Percentiles rank a stretch among this genome's conserved stretches.
Evolutionary conservation across 306 rosid species (phyloP).

Genomic region (Amphicarpaea edgeworthii): DNA sequence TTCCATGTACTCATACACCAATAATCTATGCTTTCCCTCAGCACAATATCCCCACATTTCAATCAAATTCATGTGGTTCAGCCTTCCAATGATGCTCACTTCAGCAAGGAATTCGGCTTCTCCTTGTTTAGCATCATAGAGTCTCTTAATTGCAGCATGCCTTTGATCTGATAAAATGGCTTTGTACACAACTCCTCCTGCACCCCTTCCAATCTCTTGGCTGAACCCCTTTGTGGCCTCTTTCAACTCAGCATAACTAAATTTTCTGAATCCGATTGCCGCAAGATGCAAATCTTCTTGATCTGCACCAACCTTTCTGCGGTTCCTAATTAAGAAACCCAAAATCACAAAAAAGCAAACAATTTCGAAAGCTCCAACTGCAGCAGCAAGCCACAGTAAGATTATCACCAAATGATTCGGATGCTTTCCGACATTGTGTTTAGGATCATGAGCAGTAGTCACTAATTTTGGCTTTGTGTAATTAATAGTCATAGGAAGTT

Average conservation of each 20-base stretch:
- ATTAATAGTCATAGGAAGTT: slow-evolving; percentile 15
- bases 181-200: background rate
- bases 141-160: background rate
- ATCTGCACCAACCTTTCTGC: slow-evolving; percentile 27
- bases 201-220: background rate
- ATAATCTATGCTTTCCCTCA: background rate
- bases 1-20: background rate
- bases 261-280: background rate
- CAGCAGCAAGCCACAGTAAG: slow-evolving; percentile 39
- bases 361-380: slow-evolving; percentile 25
- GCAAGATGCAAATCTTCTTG: background rate
- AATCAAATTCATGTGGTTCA: background rate
- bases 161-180: background rate
- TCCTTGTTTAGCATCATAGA: background rate
- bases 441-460: background rate
- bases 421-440: background rate
- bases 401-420: slow-evolving; percentile 9
- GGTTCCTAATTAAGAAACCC: background rate
- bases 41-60: background rate
- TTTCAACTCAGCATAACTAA: background rate
- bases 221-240: background rate
- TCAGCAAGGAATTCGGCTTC: background rate
- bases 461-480: background rate
- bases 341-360: background rate
- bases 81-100: background rate